phyloP scores from a whole-genome alignment of 139 green algal genomes.

The Penium margaritaceum region DNA sequence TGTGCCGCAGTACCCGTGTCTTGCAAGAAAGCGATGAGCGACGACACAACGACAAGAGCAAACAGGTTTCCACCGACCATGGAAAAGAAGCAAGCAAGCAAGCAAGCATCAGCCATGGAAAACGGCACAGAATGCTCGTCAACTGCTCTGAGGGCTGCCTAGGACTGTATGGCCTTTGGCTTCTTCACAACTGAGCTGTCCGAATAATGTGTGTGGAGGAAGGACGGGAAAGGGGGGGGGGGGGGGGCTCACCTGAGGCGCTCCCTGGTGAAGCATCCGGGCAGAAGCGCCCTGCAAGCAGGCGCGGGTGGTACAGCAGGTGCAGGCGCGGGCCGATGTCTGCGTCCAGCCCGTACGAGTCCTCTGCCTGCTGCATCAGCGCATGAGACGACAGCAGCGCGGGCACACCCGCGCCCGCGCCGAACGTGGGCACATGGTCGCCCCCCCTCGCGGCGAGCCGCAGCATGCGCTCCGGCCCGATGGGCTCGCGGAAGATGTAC shows the following conservation, averaged over 20 bases:
- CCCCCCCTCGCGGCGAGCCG: conserved; percentile 20
- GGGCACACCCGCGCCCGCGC: conserved; percentile 5
- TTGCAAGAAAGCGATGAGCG: too few species aligned
- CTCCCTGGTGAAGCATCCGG: conserved; percentile 28
- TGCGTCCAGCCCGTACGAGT: conserved; percentile 24
- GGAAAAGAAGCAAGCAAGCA: too few species aligned
- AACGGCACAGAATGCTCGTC: too few species aligned
- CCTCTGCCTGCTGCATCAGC: conserved; percentile 13
- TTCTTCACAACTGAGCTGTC: too few species aligned
- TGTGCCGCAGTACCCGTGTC: too few species aligned
- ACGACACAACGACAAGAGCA: too few species aligned
- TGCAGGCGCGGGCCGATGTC: conserved; percentile 32
- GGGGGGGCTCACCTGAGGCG: conserved; percentile 3
- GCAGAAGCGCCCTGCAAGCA: conserved; percentile 27
- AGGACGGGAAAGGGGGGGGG: neutral
- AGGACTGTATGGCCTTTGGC: too few species aligned
- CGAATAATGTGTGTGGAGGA: too few species aligned
- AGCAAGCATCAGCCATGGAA: too few species aligned
- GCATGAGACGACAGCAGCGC: neutral
- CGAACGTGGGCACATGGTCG: conserved; percentile 31
- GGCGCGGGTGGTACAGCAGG: conserved; percentile 39
- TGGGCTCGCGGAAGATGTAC: conserved; percentile 52
- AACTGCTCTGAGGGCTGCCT: too few species aligned
- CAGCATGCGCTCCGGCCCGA: conserved; percentile 38
- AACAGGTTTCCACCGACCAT: too few species aligned